A percentile compares a stretch with the other conserved stretches of the same genome.
Evolutionary conservation across 116 monocot species (phyloP).

Genomic region (Trichopus zeylanicus): DNA sequence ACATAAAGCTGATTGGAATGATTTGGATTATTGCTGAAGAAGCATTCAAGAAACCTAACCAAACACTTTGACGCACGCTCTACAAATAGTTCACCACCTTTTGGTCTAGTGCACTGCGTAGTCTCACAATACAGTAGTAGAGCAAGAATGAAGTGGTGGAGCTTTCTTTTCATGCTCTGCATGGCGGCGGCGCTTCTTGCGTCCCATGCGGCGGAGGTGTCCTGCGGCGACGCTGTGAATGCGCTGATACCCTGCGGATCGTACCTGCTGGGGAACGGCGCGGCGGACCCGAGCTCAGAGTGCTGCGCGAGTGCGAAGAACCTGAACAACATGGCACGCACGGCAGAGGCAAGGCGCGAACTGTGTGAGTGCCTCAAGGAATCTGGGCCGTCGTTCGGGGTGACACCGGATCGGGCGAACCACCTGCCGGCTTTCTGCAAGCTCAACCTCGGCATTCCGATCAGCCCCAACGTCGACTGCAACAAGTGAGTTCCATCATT

Average conservation of each 20-base stretch:
- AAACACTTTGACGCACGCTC: not conserved
- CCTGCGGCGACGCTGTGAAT: conserved; percentile 53
- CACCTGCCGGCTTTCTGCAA: conserved; percentile 35
- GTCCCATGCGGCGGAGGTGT: conserved; percentile 3
- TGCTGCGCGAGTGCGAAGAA: conserved; percentile 46
- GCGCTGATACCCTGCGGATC: conserved; percentile 53
- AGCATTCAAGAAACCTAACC: not conserved
- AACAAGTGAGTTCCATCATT: not conserved
- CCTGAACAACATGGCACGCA: conserved; percentile 26
- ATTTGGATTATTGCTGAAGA: no score
- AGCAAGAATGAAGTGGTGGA: no score
- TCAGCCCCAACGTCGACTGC: conserved; percentile 25
- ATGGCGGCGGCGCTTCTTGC: not conserved
- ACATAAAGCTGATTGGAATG: no score
- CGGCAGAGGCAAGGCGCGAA: conserved; percentile 10
- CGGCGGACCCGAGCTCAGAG: conserved; percentile 10
- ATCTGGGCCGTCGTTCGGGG: conserved; percentile 58
- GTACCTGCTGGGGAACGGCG: conserved; percentile 32
- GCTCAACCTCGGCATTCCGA: conserved; percentile 27
- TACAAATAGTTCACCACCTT: no score
- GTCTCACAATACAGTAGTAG: no score
- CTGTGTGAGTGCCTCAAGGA: conserved; percentile 47
- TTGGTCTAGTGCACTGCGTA: no score
- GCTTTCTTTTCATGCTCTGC: not conserved
- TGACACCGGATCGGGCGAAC: conserved; percentile 21